Evolutionary conservation across 371 early-diverging fungal genomes (phyloP).

Genomic region (Syncephalastrum racemosum): DNA sequence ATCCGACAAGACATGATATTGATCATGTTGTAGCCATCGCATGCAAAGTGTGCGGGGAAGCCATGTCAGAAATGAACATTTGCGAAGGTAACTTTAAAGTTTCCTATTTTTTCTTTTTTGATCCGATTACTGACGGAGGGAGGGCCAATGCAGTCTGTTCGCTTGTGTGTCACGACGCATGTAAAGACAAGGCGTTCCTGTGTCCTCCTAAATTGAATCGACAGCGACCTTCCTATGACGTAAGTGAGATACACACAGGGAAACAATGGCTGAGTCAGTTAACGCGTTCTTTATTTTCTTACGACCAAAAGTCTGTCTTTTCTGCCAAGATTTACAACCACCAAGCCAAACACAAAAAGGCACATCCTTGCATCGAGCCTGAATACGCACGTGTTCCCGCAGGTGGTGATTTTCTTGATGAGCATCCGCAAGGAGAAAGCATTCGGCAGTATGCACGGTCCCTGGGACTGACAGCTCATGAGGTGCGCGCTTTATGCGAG

Average conservation of each 20-base stretch:
- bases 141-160: slow-evolving; percentile 29
- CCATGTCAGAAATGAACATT: slow-evolving; percentile 27
- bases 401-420: slow-evolving; percentile 7
- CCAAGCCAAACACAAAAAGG: slow-evolving; percentile 2
- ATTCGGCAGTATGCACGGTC: slow-evolving; percentile 36
- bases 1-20: neutral
- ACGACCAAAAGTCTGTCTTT: slow-evolving; percentile 19
- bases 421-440: slow-evolving; percentile 31
- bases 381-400: slow-evolving; percentile 12
- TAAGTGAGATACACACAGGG: slow-evolving; percentile 12
- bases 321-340: slow-evolving; percentile 34
- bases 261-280: too few relatives aligned
- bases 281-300: neutral
- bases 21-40: slow-evolving; percentile 21
- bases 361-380: slow-evolving; percentile 7
- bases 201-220: slow-evolving; percentile 34
- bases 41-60: slow-evolving; percentile 43
- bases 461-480: slow-evolving; percentile 42
- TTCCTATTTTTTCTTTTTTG: neutral
- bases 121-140: neutral
- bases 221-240: slow-evolving; percentile 36
- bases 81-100: slow-evolving; percentile 35
- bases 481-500: slow-evolving; percentile 34
- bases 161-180: slow-evolving; percentile 38
- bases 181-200: slow-evolving; percentile 24